These are phyloP conservation scores for Yarrowia porcina DNA, from an alignment of 805 yeast genomes.

Conservation along the genomic window DNA sequence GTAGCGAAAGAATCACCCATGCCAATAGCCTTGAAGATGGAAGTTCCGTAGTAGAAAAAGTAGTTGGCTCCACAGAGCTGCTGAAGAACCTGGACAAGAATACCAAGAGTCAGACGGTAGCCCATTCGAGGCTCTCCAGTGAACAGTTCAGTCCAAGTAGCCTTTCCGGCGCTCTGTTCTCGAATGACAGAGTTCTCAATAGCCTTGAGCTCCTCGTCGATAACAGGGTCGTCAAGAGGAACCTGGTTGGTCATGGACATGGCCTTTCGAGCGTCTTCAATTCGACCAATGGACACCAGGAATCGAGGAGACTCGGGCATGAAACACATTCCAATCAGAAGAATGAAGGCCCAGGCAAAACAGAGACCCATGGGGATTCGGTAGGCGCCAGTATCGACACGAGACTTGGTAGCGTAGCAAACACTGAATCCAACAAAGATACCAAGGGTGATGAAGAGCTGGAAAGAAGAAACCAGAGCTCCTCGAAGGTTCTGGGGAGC, in stretches of 20 bases:
- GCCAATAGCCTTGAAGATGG: conserved; percentile 46
- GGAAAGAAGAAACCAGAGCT: conserved; percentile 70
- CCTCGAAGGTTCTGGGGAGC: conserved; percentile 79
- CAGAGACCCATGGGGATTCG: conserved; percentile 74
- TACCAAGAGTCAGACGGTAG: conserved; percentile 13
- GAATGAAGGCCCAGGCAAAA: conserved; percentile 62
- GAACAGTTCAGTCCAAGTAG: conserved; percentile 51
- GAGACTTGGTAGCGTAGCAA: conserved; percentile 61
- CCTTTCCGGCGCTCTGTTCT: conserved; percentile 43
- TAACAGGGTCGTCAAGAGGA: conserved; percentile 37
- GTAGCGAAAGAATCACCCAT: conserved; percentile 54
- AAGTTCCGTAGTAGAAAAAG: conserved; percentile 64
- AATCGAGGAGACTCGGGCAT: conserved; percentile 79
- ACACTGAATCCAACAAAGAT: conserved; percentile 66
- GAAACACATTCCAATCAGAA: conserved; percentile 59
- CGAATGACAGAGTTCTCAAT: conserved; percentile 43
- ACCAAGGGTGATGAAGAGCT: conserved; percentile 71
- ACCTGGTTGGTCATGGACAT: conserved; percentile 47
- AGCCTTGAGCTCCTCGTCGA: conserved; percentile 39
- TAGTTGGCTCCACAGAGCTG: conserved; percentile 66
- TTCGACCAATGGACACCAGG: conserved; percentile 53
- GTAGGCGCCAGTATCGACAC: conserved; percentile 51
- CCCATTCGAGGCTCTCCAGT: conserved; percentile 39
- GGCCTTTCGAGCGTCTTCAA: conserved; percentile 56
- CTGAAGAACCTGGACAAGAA: conserved; percentile 45